Conservation (phyloP, 139 green algal species). For the Micractinium sp. region DNA sequence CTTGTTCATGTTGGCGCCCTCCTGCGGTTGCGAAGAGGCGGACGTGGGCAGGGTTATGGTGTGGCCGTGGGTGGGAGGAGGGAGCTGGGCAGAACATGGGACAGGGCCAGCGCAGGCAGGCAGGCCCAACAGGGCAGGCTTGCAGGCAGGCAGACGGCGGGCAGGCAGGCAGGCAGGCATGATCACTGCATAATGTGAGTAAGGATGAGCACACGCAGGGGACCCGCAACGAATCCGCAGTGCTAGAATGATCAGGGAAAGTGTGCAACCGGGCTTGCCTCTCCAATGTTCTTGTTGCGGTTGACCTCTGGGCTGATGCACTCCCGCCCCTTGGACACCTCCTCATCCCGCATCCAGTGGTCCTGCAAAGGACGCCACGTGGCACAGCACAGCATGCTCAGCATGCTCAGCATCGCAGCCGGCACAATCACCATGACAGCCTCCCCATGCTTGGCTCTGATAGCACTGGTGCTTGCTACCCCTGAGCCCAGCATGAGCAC, state of each 20-base stretch:
- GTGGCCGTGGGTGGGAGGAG: too few relatives aligned
- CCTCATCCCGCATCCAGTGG: conserved; percentile 61
- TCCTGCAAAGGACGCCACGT: conserved; percentile 44
- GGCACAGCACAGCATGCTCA: background rate
- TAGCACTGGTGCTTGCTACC: background rate
- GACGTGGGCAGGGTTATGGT: background rate
- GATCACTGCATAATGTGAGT: background rate
- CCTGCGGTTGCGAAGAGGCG: background rate
- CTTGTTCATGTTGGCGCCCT: conserved; percentile 59
- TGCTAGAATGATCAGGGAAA: background rate
- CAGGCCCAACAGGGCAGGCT: background rate
- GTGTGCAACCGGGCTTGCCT: background rate
- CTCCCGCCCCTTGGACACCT: conserved; percentile 53
- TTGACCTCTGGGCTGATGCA: conserved; percentile 57
- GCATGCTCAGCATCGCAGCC: background rate
- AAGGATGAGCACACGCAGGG: background rate
- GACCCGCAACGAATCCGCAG: background rate
- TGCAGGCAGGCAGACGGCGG: background rate
- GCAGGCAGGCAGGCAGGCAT: background rate
- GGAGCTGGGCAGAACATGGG: background rate
- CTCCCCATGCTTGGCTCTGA: background rate
- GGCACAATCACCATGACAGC: background rate
- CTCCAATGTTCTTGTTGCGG: conserved; percentile 56
- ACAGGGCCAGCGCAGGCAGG: background rate
- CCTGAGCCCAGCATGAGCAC: background rate